A percentile compares a stretch with the other conserved stretches of the same genome.
Conservation (phyloP, 306 rosid species). For the Leucaena leucocephala region DNA sequence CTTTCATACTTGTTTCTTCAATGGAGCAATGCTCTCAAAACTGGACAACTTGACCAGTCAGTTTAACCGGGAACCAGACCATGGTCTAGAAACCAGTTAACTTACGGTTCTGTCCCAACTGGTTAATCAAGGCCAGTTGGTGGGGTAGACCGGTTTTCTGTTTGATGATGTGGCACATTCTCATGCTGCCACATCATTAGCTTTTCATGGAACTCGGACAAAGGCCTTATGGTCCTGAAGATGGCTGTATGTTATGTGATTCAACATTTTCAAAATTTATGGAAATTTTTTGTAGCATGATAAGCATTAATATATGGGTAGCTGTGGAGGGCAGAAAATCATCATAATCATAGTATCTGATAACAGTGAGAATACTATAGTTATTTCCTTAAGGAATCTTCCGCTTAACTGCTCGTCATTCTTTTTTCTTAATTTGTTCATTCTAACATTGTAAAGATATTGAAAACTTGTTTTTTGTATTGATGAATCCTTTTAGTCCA, state of each 20-base stretch:
- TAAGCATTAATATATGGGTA: neutral
- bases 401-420: neutral
- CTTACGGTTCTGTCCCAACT: neutral
- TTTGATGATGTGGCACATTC: neutral
- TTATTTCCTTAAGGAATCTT: constrained; percentile 4
- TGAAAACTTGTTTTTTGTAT: neutral
- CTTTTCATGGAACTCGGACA: neutral
- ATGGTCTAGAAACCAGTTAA: neutral
- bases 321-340: constrained; percentile 19
- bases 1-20: neutral
- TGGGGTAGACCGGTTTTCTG: neutral
- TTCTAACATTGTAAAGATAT: constrained; percentile 9
- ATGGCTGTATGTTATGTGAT: neutral
- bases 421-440: neutral
- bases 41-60: neutral
- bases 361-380: neutral
- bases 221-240: neutral
- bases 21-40: neutral
- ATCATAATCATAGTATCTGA: neutral
- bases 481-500: constrained; percentile 13
- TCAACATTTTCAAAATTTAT: neutral
- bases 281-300: constrained; percentile 1
- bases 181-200: neutral
- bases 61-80: neutral
- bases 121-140: neutral